phyloP scores from a whole-genome alignment of 2,329 filamentous ascomycete species.

The Chaetothyriales sp. region DNA sequence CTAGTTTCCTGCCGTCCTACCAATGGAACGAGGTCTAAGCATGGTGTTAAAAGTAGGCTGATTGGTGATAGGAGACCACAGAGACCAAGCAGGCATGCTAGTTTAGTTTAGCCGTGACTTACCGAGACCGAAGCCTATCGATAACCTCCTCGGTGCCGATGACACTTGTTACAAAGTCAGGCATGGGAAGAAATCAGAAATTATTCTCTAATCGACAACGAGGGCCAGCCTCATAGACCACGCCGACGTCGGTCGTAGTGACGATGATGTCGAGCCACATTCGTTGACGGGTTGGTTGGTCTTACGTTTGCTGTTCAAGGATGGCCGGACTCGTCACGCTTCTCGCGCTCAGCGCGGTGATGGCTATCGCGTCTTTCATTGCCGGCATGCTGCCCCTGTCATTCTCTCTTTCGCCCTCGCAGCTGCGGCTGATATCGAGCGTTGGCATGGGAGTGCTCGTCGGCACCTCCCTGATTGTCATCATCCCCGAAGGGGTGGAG shows the following conservation, averaged over 20 bases:
- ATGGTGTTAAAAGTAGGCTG: too few species aligned
- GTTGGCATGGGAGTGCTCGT: constrained; percentile 89
- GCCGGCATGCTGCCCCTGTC: constrained; percentile 83
- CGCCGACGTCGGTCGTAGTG: not conserved
- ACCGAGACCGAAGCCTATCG: too few species aligned
- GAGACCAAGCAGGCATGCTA: too few species aligned
- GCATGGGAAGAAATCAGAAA: too few species aligned
- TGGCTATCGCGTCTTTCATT: constrained; percentile 68
- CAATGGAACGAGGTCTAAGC: too few species aligned
- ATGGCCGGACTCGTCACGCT: constrained; percentile 53
- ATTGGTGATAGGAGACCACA: too few species aligned
- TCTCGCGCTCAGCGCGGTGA: constrained; percentile 50
- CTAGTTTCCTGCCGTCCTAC: too few species aligned
- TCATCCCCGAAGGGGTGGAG: constrained; percentile 92
- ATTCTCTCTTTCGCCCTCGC: constrained; percentile 72
- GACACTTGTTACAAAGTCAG: too few species aligned
- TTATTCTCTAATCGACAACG: not conserved
- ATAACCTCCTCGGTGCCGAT: not conserved
- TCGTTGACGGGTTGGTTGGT: not conserved
- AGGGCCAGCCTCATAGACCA: not conserved
- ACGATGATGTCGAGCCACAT: not conserved
- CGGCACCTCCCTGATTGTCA: constrained; percentile 88
- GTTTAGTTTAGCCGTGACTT: too few species aligned
- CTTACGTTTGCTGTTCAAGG: not conserved
- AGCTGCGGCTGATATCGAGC: constrained; percentile 78